Conservation (phyloP, 2,329 filamentous ascomycete species). For the Setomelanomma holmii region DNA sequence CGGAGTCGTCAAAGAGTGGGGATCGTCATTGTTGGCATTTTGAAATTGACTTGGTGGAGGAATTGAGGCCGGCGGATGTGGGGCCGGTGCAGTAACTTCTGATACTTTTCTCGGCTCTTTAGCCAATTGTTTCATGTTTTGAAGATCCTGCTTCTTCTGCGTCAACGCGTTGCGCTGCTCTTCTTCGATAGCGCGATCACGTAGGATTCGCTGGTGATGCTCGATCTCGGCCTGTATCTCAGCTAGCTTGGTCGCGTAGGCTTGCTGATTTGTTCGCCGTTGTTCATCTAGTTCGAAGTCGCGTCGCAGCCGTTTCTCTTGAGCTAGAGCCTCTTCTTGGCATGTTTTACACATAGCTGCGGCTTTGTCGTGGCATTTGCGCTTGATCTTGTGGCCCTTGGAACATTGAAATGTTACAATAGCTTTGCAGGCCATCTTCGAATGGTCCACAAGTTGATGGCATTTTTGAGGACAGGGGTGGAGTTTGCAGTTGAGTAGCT, state of each 20-base stretch:
- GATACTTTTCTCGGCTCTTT: constrained; percentile 2
- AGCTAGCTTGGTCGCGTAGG: constrained; percentile 56
- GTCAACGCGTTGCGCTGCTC: constrained; percentile 54
- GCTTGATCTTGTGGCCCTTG: constrained; percentile 58
- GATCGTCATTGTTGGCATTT: too few relatives aligned
- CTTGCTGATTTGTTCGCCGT: constrained; percentile 53
- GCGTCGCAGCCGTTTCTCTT: constrained; percentile 53
- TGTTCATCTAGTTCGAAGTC: constrained; percentile 61
- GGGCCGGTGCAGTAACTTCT: background rate
- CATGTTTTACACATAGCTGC: constrained; percentile 60
- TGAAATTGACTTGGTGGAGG: too few relatives aligned
- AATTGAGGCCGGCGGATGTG: background rate
- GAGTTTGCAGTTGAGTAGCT: constrained; percentile 61
- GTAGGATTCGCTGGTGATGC: constrained; percentile 53
- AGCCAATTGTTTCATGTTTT: constrained; percentile 41
- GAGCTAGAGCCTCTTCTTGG: constrained; percentile 56
- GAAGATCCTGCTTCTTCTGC: constrained; percentile 58
- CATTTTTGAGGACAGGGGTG: constrained; percentile 69
- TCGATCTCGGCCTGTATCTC: constrained; percentile 63
- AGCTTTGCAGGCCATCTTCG: constrained; percentile 57
- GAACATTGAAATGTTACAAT: constrained; percentile 59
- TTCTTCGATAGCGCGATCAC: constrained; percentile 55
- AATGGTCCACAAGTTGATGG: constrained; percentile 68
- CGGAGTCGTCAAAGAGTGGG: too few relatives aligned
- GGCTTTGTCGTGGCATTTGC: constrained; percentile 55